Conservation (phyloP, 192 early-diverging fungal species). For the Coemansia sp. region DNA sequence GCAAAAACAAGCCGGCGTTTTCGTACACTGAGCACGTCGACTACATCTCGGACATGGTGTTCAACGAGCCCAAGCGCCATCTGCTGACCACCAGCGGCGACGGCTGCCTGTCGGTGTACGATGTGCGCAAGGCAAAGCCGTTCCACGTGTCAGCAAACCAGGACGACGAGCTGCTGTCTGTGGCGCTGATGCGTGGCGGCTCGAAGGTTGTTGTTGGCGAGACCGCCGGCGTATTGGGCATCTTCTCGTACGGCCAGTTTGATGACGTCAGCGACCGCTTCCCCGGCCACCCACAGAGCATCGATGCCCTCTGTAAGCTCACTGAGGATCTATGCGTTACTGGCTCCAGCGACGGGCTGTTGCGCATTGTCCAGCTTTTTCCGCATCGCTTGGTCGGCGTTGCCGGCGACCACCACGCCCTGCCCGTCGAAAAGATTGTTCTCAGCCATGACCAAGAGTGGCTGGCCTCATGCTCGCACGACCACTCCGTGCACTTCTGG, state of each 20-base stretch:
- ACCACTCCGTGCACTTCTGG: slow-evolving; percentile 88
- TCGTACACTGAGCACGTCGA: slow-evolving; percentile 86
- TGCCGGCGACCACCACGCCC: slow-evolving; percentile 83
- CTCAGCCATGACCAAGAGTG: slow-evolving; percentile 71
- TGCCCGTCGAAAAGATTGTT: slow-evolving; percentile 84
- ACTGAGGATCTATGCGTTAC: slow-evolving; percentile 85
- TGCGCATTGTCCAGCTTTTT: slow-evolving; percentile 79
- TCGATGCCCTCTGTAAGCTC: slow-evolving; percentile 83
- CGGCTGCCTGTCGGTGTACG: slow-evolving; percentile 87
- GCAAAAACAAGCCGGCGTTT: slow-evolving; percentile 72
- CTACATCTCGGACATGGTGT: slow-evolving; percentile 88
- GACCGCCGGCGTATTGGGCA: slow-evolving; percentile 81
- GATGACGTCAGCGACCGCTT: slow-evolving; percentile 93
- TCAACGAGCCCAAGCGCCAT: slow-evolving; percentile 67
- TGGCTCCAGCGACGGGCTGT: slow-evolving; percentile 90
- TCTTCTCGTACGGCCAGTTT: slow-evolving; percentile 91
- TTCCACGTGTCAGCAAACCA: slow-evolving; percentile 88
- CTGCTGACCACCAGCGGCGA: slow-evolving; percentile 85
- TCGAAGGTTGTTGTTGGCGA: slow-evolving; percentile 89
- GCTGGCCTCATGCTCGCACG: slow-evolving; percentile 84
- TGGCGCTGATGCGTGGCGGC: slow-evolving; percentile 63
- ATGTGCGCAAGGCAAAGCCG: slow-evolving; percentile 84
- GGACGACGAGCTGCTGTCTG: slow-evolving; percentile 92
- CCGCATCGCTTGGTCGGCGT: slow-evolving; percentile 92
- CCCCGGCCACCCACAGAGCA: slow-evolving; percentile 88